These are phyloP conservation scores for Petrea volubilis DNA, from an alignment of 257 asterid species.

Conservation along the genomic window DNA sequence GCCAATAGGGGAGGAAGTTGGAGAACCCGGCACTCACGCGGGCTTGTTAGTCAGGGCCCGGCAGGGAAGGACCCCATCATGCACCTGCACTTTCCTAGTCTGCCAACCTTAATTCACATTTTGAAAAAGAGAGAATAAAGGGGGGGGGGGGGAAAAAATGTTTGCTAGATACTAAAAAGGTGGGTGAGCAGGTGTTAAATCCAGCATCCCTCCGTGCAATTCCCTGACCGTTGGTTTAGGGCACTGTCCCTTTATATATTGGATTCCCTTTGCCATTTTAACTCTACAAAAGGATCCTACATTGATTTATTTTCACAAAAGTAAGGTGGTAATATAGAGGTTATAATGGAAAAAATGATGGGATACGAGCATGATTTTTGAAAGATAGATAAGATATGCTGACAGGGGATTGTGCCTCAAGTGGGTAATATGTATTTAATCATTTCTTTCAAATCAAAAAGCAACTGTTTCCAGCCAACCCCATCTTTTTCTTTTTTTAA, in stretches of 20 bases:
- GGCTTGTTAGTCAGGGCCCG: slow-evolving; percentile 43
- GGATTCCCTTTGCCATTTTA: slow-evolving; percentile 19
- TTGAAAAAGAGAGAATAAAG: neutral
- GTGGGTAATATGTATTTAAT: slow-evolving; percentile 62
- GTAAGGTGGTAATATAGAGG: slow-evolving; percentile 23
- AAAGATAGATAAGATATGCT: slow-evolving; percentile 63
- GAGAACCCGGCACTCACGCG: slow-evolving; percentile 53
- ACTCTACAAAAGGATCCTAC: slow-evolving; percentile 13
- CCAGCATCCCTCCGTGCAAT: slow-evolving; percentile 47
- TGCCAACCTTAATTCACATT: slow-evolving; percentile 28
- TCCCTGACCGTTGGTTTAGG: slow-evolving; percentile 57
- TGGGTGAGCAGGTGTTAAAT: slow-evolving; percentile 47
- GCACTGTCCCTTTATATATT: slow-evolving; percentile 35
- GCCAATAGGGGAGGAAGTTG: slow-evolving; percentile 36
- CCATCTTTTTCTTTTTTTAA: slow-evolving; percentile 33
- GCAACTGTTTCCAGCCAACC: slow-evolving; percentile 30
- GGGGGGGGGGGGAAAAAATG: neutral
- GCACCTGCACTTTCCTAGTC: slow-evolving; percentile 38
- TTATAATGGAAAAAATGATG: slow-evolving; percentile 31
- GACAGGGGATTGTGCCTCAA: slow-evolving; percentile 50
- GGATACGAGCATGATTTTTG: slow-evolving; percentile 42
- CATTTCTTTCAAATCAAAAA: slow-evolving; percentile 57
- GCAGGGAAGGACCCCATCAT: slow-evolving; percentile 24
- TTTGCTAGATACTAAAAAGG: slow-evolving; percentile 35
- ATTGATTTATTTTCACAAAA: slow-evolving; percentile 4